A percentile compares a stretch with the other conserved stretches of the same genome.
phyloP scores from a whole-genome alignment of 2,329 filamentous ascomycete genomes.

The Bipolaris sorokiniana region DNA sequence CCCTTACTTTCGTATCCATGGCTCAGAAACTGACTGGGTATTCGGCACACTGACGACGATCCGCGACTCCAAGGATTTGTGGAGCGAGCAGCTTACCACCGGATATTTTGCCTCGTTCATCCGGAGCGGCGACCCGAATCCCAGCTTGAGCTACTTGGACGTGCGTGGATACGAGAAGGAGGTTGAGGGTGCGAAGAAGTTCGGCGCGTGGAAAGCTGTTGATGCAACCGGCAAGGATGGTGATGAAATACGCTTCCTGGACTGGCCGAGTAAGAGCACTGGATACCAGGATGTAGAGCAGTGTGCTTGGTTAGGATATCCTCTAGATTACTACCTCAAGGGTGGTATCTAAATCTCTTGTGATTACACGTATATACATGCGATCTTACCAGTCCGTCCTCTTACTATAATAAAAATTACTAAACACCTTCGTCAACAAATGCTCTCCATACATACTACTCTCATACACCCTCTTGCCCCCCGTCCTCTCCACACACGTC shows the following conservation, averaged over 20 bases:
- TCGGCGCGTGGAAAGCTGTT: conserved; percentile 46
- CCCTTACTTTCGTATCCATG: conserved; percentile 64
- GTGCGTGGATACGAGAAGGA: conserved; percentile 57
- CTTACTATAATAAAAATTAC: conserved; percentile 50
- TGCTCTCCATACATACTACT: conserved; percentile 52
- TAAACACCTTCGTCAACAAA: conserved; percentile 51
- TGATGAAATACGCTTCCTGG: conserved; percentile 52
- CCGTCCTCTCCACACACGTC: conserved; percentile 44
- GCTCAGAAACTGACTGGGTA: conserved; percentile 59
- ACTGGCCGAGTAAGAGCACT: conserved; percentile 53
- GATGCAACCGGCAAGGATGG: conserved; percentile 43
- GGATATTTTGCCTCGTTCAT: conserved; percentile 61
- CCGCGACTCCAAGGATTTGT: conserved; percentile 59
- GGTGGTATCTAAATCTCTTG: conserved; percentile 21
- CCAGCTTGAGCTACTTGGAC: conserved; percentile 52
- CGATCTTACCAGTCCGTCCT: conserved; percentile 32
- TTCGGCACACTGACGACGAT: conserved; percentile 60
- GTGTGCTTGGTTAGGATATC: conserved; percentile 52
- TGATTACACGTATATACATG: background rate
- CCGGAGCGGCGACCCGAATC: conserved; percentile 59
- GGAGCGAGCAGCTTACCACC: conserved; percentile 53
- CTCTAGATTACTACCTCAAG: conserved; percentile 42
- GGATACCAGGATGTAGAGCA: conserved; percentile 59
- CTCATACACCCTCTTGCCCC: conserved; percentile 33
- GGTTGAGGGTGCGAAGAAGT: conserved; percentile 48